Base-by-base conservation (phyloP, 768 basidiomycete species). In the Termitomyces sp. region DNA sequence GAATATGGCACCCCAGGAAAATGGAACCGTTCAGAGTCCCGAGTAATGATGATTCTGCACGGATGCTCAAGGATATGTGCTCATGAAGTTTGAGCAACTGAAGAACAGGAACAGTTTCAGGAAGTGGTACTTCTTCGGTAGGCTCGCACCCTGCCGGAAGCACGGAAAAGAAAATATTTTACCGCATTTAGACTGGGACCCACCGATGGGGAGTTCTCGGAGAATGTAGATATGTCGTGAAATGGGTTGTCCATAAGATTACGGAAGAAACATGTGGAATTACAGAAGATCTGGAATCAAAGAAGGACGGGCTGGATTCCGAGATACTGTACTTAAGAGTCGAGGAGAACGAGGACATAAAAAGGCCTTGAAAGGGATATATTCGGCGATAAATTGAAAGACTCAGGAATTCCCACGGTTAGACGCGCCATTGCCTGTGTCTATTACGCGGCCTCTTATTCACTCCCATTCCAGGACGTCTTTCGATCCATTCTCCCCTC, bases 391-490 rank as follows among this genome's bases (percentile, higher is more conserved):
- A 74, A 69, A 48, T 61, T 33, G 42, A 16, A 42, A 36, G 57
- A 46, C n/a, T n/a, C 62, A 65, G 60, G 58, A 61, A 33, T 76
- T 75, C 75, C 68, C 74, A 75, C 75, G 73, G 63, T 29, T 63
- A 70, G 70, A 73, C 72, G 72, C 73, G 74, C 71, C 70, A 71
- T 69, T 64, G 60, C 58, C 51, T 64, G 54, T 62, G 59, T 69
- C 67, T 64, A 75, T 76, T 75, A 77, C 76, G 76, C 77, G 75
- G 73, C 76, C 75, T 73, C 66, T 69, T 65, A 61, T 62, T 65
- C 66, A 20, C 60, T 58, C 69, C 61, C 57, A 56, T 60, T 60
- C 58, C 65, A 67, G 69, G 70, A 69, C 66, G 55, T 49, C 52
- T 62, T 63, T 64, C 60, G 46, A 51, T 63, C 64, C 64, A 56